Conservation (phyloP, 345 rosid species). For the Bruguiera parviflora region DNA sequence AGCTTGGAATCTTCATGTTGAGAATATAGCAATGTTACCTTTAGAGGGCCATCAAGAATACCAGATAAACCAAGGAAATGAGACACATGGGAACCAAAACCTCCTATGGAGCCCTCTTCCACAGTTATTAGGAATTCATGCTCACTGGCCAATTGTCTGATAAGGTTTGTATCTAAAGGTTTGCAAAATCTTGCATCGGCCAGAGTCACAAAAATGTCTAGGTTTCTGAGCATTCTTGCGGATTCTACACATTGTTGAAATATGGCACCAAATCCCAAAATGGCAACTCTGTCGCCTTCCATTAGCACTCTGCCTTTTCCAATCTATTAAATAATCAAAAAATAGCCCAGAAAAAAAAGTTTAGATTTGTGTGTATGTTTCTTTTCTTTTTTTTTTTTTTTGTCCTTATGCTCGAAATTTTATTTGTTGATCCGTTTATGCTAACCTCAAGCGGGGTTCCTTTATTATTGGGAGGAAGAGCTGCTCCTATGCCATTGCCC, state of each 20-base stretch:
- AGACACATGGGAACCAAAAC: conserved; percentile 79
- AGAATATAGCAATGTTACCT: conserved; percentile 36
- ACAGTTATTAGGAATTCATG: conserved; percentile 73
- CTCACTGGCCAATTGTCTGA: conserved; percentile 55
- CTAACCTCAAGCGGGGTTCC: conserved; percentile 60
- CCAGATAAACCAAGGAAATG: conserved; percentile 73
- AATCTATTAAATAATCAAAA: conserved; percentile 36
- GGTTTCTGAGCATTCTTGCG: conserved; percentile 40
- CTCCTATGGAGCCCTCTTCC: conserved; percentile 88
- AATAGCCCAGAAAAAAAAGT: background rate
- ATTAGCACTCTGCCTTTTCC: conserved; percentile 75
- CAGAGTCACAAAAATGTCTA: conserved; percentile 49
- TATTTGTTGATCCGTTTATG: background rate
- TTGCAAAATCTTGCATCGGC: conserved; percentile 96
- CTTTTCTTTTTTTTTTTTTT: background rate
- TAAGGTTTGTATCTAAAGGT: conserved; percentile 69
- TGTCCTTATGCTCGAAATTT: background rate
- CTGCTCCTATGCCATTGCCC: conserved; percentile 61
- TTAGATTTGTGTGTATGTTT: background rate
- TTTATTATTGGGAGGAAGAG: conserved; percentile 52
- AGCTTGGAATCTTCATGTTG: conserved; percentile 3
- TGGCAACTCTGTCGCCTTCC: conserved; percentile 70
- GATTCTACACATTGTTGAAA: conserved; percentile 72
- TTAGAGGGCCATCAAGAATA: conserved; percentile 70
- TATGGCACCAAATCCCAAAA: conserved; percentile 75